These are phyloP conservation scores for Thielaviopsis populi DNA, from an alignment of 2,329 filamentous ascomycete species.

Conservation along the genomic window DNA sequence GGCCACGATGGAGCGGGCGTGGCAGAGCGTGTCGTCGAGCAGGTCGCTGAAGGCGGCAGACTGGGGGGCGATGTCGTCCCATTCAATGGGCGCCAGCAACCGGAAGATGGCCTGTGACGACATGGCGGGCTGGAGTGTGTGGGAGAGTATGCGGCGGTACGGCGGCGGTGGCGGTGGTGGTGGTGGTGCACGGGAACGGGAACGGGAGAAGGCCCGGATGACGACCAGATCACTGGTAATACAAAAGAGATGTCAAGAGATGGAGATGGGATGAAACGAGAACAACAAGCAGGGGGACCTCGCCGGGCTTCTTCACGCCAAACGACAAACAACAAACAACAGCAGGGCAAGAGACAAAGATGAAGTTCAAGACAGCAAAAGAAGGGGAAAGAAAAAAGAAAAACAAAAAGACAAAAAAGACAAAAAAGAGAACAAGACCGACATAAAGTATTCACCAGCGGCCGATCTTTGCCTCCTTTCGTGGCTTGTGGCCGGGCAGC, in stretches of 20 bases:
- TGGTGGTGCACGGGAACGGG: too few relatives aligned
- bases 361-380: not conserved
- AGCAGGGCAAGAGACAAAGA: not conserved
- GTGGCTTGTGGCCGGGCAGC: too few relatives aligned
- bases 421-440: too few relatives aligned
- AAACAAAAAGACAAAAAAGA: too few relatives aligned
- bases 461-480: too few relatives aligned
- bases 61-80: conserved; percentile 32
- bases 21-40: conserved; percentile 44
- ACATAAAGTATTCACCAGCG: too few relatives aligned
- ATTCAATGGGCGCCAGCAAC: conserved; percentile 40
- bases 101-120: conserved; percentile 25
- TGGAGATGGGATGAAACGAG: conserved; percentile 2
- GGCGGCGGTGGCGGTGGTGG: too few relatives aligned
- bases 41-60: conserved; percentile 34
- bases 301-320: not conserved
- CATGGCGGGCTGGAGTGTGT: not conserved
- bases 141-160: not conserved
- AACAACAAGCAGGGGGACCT: not conserved
- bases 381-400: too few relatives aligned
- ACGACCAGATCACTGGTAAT: not conserved
- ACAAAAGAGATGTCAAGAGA: not conserved
- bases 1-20: conserved; percentile 57
- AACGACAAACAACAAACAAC: not conserved
- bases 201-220: not conserved